These are phyloP conservation scores for Aegle marmelos DNA, from an alignment of 345 rosid genomes.

Conservation along the genomic window DNA sequence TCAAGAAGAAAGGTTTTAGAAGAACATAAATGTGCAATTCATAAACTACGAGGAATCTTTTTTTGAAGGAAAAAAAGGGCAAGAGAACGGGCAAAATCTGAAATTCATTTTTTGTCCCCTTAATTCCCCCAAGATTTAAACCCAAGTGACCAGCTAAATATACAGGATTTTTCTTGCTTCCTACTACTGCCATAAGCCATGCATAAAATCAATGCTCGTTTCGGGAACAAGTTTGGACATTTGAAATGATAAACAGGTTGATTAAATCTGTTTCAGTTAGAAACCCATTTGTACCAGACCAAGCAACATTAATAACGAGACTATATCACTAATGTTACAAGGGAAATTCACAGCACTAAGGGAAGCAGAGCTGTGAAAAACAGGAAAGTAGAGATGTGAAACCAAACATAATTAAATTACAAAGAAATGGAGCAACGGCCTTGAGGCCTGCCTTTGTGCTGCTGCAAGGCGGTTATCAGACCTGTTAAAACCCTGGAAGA, in stretches of 20 bases:
- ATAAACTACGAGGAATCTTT: neutral
- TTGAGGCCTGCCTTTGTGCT: neutral
- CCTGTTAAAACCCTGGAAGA: neutral
- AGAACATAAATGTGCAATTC: neutral
- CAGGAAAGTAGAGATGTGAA: neutral
- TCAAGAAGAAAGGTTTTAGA: neutral
- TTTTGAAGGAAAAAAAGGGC: too few species aligned
- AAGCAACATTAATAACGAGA: neutral
- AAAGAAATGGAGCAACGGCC: neutral
- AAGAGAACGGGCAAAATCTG: too few species aligned
- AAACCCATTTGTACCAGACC: neutral
- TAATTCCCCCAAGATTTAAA: too few species aligned
- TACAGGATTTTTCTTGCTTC: neutral
- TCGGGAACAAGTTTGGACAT: neutral
- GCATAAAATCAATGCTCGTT: neutral
- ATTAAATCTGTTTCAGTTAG: neutral
- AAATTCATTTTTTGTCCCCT: too few species aligned
- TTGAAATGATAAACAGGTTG: neutral
- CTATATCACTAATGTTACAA: neutral
- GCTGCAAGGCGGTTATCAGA: neutral
- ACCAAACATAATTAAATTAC: neutral
- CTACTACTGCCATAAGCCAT: neutral
- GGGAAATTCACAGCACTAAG: neutral
- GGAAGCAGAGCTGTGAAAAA: neutral
- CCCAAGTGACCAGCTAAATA: neutral